phyloP scores from a whole-genome alignment of 176 grass and related monocot genomes.

The Otatea glauca region DNA sequence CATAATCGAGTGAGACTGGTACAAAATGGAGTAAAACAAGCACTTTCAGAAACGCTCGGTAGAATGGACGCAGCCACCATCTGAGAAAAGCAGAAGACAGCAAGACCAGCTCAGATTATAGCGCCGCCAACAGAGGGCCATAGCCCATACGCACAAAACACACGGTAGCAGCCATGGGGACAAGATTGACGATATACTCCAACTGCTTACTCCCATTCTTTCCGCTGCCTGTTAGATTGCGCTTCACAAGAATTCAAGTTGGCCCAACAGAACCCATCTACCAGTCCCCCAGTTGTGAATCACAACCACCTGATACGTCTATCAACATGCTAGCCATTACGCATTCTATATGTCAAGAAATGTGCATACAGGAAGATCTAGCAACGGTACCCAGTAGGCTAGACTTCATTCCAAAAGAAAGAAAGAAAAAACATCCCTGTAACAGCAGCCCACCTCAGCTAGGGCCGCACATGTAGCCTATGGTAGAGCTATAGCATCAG shows the following conservation, averaged over 20 bases:
- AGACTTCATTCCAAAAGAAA: neutral
- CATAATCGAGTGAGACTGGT: no score
- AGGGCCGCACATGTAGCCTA: neutral
- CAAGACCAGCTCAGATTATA: no score
- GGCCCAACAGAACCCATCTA: neutral
- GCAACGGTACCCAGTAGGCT: neutral
- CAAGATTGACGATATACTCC: neutral
- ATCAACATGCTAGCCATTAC: neutral
- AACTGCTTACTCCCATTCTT: neutral
- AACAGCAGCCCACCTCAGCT: neutral
- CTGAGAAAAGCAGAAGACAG: no score
- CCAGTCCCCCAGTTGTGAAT: constrained; percentile 13
- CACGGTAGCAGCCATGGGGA: neutral
- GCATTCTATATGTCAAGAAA: neutral
- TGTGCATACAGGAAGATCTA: constrained; percentile 8
- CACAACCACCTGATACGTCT: constrained; percentile 3
- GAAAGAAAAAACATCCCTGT: neutral
- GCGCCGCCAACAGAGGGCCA: neutral
- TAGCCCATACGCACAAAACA: neutral
- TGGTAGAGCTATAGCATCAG: neutral
- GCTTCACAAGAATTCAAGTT: constrained; percentile 10
- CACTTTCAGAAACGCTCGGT: no score
- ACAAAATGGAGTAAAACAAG: no score
- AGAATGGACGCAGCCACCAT: no score
- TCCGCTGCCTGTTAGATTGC: neutral